Percentiles rank a stretch among this genome's conserved stretches.
Conservation (phyloP, 306 rosid species). For the Coriaria nepalensis region DNA sequence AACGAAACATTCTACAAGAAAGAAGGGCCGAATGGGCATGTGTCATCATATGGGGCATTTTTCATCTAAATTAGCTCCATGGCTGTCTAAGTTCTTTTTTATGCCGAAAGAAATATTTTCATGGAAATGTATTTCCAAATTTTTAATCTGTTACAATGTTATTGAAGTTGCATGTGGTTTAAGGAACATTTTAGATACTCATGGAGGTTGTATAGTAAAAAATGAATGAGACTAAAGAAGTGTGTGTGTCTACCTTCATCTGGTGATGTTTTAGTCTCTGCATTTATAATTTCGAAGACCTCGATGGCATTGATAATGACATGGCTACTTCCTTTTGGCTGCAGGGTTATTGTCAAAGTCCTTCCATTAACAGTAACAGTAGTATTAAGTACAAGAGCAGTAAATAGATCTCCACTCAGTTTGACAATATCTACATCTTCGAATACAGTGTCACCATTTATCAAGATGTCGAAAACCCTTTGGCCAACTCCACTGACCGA, state of each 20-base stretch:
- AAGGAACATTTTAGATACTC: neutral
- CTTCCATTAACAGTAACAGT: constrained; percentile 70
- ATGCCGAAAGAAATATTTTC: no score
- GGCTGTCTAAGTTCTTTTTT: no score
- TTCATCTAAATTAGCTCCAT: no score
- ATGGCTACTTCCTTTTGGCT: constrained; percentile 38
- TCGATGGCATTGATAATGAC: constrained; percentile 80
- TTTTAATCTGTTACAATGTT: no score
- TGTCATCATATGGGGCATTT: no score
- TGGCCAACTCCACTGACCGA: constrained; percentile 42
- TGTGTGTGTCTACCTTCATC: constrained; percentile 57
- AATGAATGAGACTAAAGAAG: neutral
- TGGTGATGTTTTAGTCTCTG: constrained; percentile 54
- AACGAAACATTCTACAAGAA: no score
- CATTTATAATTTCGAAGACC: constrained; percentile 58
- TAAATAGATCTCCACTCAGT: constrained; percentile 52
- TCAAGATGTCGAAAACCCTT: constrained; percentile 63
- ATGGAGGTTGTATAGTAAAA: neutral
- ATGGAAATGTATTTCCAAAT: no score
- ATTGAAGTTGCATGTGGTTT: no score
- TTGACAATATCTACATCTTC: constrained; percentile 55
- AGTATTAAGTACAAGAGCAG: constrained; percentile 74
- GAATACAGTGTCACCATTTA: constrained; percentile 47
- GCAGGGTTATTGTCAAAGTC: constrained; percentile 53
- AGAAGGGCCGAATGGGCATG: no score